Evolutionary conservation across 257 asterid genomes (phyloP).

Genomic region (Petunia axillaris): DNA sequence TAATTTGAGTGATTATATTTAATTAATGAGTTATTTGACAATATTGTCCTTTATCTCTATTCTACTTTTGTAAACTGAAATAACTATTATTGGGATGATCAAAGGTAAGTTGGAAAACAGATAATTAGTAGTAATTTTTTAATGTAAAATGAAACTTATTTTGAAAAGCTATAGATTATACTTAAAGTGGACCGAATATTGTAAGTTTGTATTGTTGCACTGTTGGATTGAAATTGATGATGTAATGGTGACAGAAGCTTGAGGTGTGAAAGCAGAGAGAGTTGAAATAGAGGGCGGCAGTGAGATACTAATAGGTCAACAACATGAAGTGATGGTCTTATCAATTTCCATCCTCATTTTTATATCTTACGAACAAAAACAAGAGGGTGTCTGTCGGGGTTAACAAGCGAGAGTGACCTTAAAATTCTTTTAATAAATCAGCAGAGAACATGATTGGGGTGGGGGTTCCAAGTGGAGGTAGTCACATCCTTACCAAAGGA

Average conservation of each 20-base stretch:
- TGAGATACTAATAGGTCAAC: conserved; percentile 19
- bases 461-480: conserved; percentile 29
- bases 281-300: conserved; percentile 29
- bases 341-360: conserved; percentile 14
- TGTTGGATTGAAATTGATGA: background rate
- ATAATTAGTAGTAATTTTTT: no score
- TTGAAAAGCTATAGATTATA: no score
- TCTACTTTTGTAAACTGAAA: no score
- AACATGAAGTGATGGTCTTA: conserved; percentile 34
- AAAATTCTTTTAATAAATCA: background rate
- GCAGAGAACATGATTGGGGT: background rate
- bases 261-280: conserved; percentile 54
- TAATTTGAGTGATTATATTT: no score
- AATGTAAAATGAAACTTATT: no score
- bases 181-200: no score
- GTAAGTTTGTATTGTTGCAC: no score
- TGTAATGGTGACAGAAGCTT: conserved; percentile 38
- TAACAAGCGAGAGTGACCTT: conserved; percentile 25
- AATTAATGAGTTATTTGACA: no score
- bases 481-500: conserved; percentile 26
- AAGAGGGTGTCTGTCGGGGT: conserved; percentile 33
- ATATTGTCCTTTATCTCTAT: no score
- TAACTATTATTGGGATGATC: no score
- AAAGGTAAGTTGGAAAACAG: no score
- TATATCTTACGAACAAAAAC: conserved; percentile 22